These are phyloP conservation scores for Mycena indigotica DNA, from an alignment of 768 basidiomycete species.

Conservation along the genomic window DNA sequence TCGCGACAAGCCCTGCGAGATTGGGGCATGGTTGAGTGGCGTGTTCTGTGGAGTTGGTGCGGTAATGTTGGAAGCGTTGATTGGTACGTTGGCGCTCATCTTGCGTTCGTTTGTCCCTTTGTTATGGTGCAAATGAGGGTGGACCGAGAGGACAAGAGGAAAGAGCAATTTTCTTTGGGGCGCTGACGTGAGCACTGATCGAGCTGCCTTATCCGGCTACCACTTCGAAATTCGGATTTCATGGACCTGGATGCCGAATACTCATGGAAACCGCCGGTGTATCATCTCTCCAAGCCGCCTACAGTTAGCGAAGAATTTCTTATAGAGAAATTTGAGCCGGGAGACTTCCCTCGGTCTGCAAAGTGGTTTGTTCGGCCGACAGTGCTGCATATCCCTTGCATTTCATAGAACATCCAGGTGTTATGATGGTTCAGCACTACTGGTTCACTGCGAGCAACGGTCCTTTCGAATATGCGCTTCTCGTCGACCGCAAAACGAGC, in stretches of 20 bases:
- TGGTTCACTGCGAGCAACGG: not conserved
- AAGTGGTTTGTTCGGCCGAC: not conserved
- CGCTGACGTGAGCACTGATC: too few species aligned
- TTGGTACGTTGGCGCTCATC: conserved; percentile 75
- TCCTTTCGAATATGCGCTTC: not conserved
- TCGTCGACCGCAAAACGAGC: not conserved
- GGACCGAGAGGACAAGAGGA: too few species aligned
- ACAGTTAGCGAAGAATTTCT: not conserved
- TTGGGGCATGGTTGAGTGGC: conserved; percentile 79
- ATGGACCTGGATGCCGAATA: not conserved
- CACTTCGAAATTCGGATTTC: too few species aligned
- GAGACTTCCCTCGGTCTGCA: not conserved
- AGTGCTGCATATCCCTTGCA: too few species aligned
- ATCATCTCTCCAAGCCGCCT: not conserved
- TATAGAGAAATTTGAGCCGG: not conserved
- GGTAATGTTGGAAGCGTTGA: conserved; percentile 57
- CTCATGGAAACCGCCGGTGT: not conserved
- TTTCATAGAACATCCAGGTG: not conserved
- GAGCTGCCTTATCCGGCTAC: too few species aligned
- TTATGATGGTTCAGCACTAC: not conserved
- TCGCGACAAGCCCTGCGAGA: conserved; percentile 79
- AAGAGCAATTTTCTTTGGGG: too few species aligned
- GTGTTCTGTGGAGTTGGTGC: conserved; percentile 97
- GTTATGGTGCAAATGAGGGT: too few species aligned
- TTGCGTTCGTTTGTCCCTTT: too few species aligned